Evolutionary conservation across 2,329 filamentous ascomycete genomes (phyloP), one percentile per base, ranked within the genome.

Genomic region (Fusarium mundagurra): DNA sequence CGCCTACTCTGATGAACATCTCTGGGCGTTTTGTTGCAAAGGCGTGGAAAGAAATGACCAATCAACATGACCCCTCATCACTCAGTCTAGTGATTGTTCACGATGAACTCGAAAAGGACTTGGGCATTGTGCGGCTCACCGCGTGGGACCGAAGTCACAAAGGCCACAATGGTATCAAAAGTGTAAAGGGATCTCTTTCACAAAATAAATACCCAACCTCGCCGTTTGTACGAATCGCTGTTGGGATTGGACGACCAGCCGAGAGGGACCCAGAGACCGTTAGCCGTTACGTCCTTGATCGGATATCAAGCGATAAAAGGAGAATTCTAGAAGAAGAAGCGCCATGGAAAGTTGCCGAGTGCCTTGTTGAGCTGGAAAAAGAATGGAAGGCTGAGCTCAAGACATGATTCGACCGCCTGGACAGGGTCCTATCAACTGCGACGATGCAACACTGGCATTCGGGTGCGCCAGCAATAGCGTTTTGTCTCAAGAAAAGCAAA

Each of bases 231-330:
- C 86, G 93, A 67, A 89, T 98, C 58, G 92, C 93, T 0, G 85
- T 98, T 18, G 96, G 96, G 0, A 98, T 98, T 83, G 95, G 94
- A n/a, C 86, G 96, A 51, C 96, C 96, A 0, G 85, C 84, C 51
- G 92, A 88, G 71, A 87, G 95, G 72, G 91, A 94, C 57, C 85
- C 86, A 29, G 84, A 85, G 44, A 89, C 89, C 5, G 95, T 98
- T 16, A 89, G 92, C 48, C 85, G 89, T 31, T 97, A 96, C 84
- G 95, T 98, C 48, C 84, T 98, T 75, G 87, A 87, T 65, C 90
- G 90, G 77, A 91, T 96, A 86, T 88, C 86, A 16, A 72, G 77
- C 13, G 77, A 80, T 17, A 88, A 93, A 78, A 85, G 85, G 78
- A 79, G 80, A 27, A 80, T 84, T 20, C 81, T 94, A 48, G 86